Conservation (phyloP, 495 filamentous ascomycete genomes). For the Tricharina praecox region DNA sequence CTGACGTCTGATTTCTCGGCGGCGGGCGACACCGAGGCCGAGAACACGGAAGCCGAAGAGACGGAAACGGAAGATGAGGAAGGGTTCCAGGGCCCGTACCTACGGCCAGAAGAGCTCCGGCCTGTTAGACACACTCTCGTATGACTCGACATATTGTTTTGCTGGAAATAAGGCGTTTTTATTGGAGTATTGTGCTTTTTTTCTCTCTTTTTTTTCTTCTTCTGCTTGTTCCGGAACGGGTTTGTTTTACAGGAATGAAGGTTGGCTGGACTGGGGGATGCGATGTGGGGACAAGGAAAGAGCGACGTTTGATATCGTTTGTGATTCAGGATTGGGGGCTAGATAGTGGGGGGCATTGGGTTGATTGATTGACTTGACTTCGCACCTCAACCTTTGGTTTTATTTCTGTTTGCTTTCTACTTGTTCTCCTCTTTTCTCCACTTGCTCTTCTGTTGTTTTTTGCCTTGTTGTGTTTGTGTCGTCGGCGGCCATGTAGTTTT, state of each 20-base stretch:
- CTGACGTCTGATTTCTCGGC: background rate
- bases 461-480: too few species aligned
- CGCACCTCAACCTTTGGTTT: background rate
- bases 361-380: background rate
- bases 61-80: conserved; percentile 10
- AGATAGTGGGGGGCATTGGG: too few species aligned
- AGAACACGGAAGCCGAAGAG: conserved; percentile 3
- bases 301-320: too few species aligned
- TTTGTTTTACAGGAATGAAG: too few species aligned
- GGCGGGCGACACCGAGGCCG: conserved; percentile 1
- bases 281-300: too few species aligned
- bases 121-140: conserved; percentile 1
- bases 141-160: background rate
- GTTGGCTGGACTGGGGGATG: conserved; percentile 3
- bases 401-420: background rate
- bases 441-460: too few species aligned
- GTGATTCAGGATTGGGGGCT: too few species aligned
- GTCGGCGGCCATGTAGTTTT: too few species aligned
- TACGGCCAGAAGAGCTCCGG: background rate
- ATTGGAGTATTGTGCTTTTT: conserved; percentile 2
- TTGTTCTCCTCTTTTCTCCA: too few species aligned
- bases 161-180: conserved; percentile 3
- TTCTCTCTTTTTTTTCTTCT: too few species aligned
- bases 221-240: too few species aligned
- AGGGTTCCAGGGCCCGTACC: conserved; percentile 2